phyloP scores from a whole-genome alignment of 2,329 filamentous ascomycete species.

The Nothopassalora personata region DNA sequence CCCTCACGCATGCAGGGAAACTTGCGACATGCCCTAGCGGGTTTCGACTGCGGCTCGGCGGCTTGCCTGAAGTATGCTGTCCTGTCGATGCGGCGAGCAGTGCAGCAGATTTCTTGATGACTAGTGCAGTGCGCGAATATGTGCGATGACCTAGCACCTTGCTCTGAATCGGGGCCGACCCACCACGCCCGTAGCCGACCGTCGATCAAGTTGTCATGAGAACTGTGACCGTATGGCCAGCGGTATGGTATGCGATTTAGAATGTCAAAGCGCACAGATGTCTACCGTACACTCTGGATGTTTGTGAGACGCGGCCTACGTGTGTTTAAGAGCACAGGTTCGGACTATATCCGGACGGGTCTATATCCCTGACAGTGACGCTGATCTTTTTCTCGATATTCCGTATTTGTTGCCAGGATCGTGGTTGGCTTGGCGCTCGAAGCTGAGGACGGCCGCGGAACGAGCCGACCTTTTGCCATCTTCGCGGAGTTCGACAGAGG shows the following conservation, averaged over 20 bases:
- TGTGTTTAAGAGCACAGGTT: background rate
- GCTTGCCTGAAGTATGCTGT: conserved; percentile 1
- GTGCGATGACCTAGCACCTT: background rate
- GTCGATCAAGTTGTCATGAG: background rate
- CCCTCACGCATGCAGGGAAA: conserved; percentile 14
- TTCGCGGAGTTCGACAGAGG: background rate
- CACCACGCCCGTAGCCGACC: conserved; percentile 1
- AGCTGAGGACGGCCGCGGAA: background rate
- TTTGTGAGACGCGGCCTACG: background rate
- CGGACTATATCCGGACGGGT: background rate
- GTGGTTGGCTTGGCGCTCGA: background rate
- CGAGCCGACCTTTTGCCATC: background rate
- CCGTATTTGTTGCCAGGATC: background rate
- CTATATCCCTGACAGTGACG: background rate
- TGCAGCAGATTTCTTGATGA: background rate
- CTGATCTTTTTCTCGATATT: conserved; percentile 4
- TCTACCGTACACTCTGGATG: background rate
- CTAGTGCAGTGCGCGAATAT: background rate
- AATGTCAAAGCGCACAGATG: background rate
- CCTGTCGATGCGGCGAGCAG: background rate
- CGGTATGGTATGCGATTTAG: background rate
- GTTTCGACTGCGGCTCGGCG: background rate
- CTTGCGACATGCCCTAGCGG: conserved; percentile 12
- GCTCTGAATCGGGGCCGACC: background rate
- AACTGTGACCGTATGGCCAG: background rate